Evolutionary conservation across 768 basidiomycete genomes (phyloP).

Genomic region (Amanita thiersii): DNA sequence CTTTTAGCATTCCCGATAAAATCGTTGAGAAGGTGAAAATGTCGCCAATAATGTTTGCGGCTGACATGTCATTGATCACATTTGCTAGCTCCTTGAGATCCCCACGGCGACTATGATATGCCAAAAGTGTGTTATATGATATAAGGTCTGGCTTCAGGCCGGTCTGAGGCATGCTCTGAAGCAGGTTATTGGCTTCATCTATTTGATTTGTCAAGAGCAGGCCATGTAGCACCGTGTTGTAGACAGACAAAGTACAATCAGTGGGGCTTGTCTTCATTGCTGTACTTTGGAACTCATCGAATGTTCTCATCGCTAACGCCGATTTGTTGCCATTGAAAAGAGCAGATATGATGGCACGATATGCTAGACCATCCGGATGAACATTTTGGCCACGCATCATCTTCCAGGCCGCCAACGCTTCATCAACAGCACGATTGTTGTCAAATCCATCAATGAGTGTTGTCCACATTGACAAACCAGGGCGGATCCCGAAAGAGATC

Average conservation of each 20-base stretch:
- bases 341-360: conserved; percentile 61
- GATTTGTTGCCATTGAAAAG: conserved; percentile 44
- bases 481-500: conserved; percentile 33
- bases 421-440: conserved; percentile 36
- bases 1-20: conserved; percentile 67
- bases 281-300: conserved; percentile 41
- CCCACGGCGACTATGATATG: conserved; percentile 51
- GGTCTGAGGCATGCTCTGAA: conserved; percentile 32
- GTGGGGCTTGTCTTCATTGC: conserved; percentile 15
- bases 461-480: conserved; percentile 61
- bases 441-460: conserved; percentile 60
- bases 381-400: conserved; percentile 51
- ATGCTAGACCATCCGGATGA: conserved; percentile 52
- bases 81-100: conserved; percentile 56
- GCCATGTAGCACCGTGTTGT: conserved; percentile 72
- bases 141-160: conserved; percentile 65
- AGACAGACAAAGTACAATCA: conserved; percentile 33
- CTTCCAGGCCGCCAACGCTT: conserved; percentile 55
- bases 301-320: conserved; percentile 42
- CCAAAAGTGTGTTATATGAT: conserved; percentile 77
- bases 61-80: conserved; percentile 49
- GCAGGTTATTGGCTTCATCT: conserved; percentile 29
- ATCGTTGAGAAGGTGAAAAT: conserved; percentile 84
- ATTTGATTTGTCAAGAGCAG: conserved; percentile 41
- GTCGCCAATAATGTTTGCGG: conserved; percentile 56